phyloP scores from a whole-genome alignment of 106 monocot species.

The Allium sativum region DNA sequence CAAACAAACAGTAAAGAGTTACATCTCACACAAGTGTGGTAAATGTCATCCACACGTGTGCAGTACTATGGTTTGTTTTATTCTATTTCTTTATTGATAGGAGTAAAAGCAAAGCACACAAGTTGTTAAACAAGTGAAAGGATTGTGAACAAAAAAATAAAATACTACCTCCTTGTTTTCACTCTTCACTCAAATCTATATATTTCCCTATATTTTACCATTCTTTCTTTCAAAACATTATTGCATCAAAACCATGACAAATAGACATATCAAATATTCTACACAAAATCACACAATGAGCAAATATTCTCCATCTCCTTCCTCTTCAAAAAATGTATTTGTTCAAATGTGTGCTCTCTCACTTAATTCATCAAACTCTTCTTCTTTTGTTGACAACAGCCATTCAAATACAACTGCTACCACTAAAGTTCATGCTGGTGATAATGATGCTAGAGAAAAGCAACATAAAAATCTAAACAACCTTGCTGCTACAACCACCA shows the following conservation, averaged over 20 bases:
- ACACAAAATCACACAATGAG: neutral
- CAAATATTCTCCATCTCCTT: neutral
- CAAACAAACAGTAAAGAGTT: neutral
- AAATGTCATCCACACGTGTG: conserved; percentile 12
- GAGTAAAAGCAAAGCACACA: no score
- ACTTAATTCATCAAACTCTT: conserved; percentile 23
- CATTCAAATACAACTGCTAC: conserved; percentile 5
- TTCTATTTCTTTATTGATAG: neutral
- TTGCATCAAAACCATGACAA: conserved; percentile 1
- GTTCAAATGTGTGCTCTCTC: conserved; percentile 47
- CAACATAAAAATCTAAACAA: neutral
- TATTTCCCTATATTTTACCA: neutral
- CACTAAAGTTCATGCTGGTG: neutral
- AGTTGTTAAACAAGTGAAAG: conserved; percentile 2
- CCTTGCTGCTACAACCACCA: neutral
- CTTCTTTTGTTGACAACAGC: conserved; percentile 2
- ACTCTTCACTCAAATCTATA: neutral
- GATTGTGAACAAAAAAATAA: neutral
- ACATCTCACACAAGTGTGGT: conserved; percentile 4
- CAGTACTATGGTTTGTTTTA: neutral
- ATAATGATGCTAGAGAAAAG: neutral
- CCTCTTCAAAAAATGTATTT: conserved; percentile 32
- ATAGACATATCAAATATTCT: neutral
- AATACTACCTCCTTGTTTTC: neutral
- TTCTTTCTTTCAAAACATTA: neutral